Conservation (phyloP, 2,329 filamentous ascomycete genomes). For the Lizonia empirigonia region DNA sequence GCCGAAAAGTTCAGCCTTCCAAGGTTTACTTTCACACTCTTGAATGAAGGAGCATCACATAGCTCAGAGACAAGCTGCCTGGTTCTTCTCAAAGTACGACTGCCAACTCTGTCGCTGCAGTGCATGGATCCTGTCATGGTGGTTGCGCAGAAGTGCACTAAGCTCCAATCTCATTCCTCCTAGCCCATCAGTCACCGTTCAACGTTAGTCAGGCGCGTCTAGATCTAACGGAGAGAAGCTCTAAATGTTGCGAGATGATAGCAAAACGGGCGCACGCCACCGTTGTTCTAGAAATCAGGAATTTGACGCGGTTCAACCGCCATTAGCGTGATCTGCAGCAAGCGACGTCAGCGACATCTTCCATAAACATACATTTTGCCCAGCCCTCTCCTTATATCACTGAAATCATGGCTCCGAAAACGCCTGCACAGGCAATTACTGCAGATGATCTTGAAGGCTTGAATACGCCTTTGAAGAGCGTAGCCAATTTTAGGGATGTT, state of each 20-base stretch:
- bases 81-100: no score
- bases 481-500: constrained; percentile 49
- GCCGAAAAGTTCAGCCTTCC: not conserved
- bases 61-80: no score
- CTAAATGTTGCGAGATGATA: not conserved
- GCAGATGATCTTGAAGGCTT: constrained; percentile 12
- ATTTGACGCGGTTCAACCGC: not conserved
- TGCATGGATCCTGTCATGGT: not conserved
- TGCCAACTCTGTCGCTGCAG: no score
- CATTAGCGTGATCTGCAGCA: constrained; percentile 15
- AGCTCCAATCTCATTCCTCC: no score
- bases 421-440: not conserved
- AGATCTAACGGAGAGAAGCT: not conserved
- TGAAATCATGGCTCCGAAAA: constrained; percentile 6
- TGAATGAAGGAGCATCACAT: no score
- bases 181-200: no score
- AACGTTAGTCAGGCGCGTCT: not conserved
- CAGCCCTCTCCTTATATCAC: not conserved
- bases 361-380: constrained; percentile 14
- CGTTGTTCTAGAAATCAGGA: constrained; percentile 5
- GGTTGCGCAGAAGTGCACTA: not conserved
- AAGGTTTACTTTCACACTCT: no score
- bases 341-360: constrained; percentile 17
- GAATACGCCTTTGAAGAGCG: constrained; percentile 33
- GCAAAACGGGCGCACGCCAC: not conserved